phyloP scores from a whole-genome alignment of 306 rosid genomes.

The Ammopiptanthus mongolicus region DNA sequence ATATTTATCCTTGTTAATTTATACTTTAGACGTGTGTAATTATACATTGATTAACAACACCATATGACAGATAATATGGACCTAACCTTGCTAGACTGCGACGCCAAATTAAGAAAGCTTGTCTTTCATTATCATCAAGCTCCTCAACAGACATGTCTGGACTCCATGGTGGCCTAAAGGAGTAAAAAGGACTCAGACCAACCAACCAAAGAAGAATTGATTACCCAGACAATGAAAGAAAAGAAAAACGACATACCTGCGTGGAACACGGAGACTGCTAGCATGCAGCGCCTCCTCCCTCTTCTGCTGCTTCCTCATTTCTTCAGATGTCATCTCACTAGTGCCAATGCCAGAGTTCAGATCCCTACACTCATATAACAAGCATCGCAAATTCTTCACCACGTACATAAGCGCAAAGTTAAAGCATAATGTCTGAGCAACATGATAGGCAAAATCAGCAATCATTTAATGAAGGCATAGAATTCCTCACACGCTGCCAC shows the following conservation, averaged over 20 bases:
- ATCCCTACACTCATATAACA: constrained; percentile 44
- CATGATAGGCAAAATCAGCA: neutral
- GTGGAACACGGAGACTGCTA: constrained; percentile 66
- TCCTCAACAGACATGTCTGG: constrained; percentile 58
- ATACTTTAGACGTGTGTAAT: neutral
- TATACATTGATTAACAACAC: neutral
- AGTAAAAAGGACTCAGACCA: neutral
- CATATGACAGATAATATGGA: neutral
- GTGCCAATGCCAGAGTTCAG: constrained; percentile 24
- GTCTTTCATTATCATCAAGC: constrained; percentile 66
- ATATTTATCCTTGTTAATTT: neutral
- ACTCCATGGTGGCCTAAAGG: constrained; percentile 61
- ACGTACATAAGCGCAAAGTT: neutral
- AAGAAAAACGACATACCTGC: constrained; percentile 38
- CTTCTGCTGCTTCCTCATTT: constrained; percentile 52
- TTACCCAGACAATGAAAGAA: neutral
- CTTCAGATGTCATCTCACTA: constrained; percentile 38
- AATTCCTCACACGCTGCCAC: neutral
- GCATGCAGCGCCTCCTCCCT: constrained; percentile 62
- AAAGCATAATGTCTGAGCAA: neutral
- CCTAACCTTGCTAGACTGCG: constrained; percentile 60
- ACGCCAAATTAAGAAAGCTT: constrained; percentile 73
- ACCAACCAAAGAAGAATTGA: neutral
- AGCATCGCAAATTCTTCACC: neutral
- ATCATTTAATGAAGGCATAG: neutral